phyloP scores from a whole-genome alignment of 306 rosid species.

The Oemleria cerasiformis region DNA sequence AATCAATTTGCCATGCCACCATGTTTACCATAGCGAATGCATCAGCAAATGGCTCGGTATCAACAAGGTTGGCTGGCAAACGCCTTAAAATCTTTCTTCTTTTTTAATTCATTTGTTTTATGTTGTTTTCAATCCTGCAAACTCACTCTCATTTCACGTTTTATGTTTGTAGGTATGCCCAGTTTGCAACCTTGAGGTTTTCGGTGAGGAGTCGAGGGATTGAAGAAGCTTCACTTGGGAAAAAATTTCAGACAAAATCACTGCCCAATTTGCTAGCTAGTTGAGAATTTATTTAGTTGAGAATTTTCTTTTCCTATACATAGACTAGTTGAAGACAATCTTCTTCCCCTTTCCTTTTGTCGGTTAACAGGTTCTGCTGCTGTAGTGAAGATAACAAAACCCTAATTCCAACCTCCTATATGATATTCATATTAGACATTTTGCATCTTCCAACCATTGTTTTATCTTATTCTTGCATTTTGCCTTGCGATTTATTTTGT shows the following conservation, averaged over 20 bases:
- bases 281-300: not conserved
- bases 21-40: slow-evolving; percentile 78
- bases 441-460: not conserved
- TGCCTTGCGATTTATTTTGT: too few species aligned
- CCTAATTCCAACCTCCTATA: not conserved
- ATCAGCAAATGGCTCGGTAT: slow-evolving; percentile 90
- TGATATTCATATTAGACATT: not conserved
- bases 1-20: slow-evolving; percentile 85
- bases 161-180: slow-evolving; percentile 67
- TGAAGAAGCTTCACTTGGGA: slow-evolving; percentile 28
- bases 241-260: not conserved
- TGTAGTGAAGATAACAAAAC: not conserved
- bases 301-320: not conserved
- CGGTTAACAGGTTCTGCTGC: not conserved
- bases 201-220: slow-evolving; percentile 55
- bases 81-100: not conserved
- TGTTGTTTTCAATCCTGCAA: not conserved
- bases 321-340: slow-evolving; percentile 3
- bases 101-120: not conserved
- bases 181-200: slow-evolving; percentile 85
- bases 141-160: not conserved
- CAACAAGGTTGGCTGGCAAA: slow-evolving; percentile 59
- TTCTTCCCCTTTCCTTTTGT: not conserved
- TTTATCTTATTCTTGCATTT: not conserved
- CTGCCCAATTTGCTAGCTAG: slow-evolving; percentile 19